Conservation (phyloP, 2,329 filamentous ascomycete genomes). For the Fonsecaea pugnacius region DNA sequence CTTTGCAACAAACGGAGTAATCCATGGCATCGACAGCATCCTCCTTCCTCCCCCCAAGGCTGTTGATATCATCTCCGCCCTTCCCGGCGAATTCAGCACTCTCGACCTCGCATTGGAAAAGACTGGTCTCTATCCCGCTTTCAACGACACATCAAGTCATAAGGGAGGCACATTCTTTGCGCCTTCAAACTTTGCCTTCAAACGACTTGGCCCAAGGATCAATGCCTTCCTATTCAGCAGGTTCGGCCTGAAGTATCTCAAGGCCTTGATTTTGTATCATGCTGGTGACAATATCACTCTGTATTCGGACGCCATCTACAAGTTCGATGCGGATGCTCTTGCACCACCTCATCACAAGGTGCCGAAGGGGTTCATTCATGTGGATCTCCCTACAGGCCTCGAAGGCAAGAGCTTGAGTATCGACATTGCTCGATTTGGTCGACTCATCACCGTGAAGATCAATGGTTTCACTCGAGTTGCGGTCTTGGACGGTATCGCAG, state of each 20-base stretch:
- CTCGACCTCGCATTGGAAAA: constrained; percentile 74
- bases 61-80: constrained; percentile 65
- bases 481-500: constrained; percentile 71
- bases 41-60: constrained; percentile 75
- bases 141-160: constrained; percentile 60
- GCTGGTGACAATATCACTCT: constrained; percentile 73
- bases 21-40: constrained; percentile 75
- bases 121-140: constrained; percentile 69
- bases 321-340: constrained; percentile 41
- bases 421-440: constrained; percentile 71
- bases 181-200: constrained; percentile 80
- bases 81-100: constrained; percentile 76
- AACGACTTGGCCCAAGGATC: constrained; percentile 69
- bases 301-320: constrained; percentile 83
- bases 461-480: constrained; percentile 72
- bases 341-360: constrained; percentile 36
- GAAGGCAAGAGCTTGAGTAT: constrained; percentile 68
- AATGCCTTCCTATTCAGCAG: constrained; percentile 87
- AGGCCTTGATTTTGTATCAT: constrained; percentile 78
- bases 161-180: constrained; percentile 78
- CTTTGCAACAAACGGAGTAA: constrained; percentile 63
- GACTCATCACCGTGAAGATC: constrained; percentile 72
- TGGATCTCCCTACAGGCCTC: constrained; percentile 74
- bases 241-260: constrained; percentile 74
- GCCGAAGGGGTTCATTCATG: constrained; percentile 56